Percentiles rank a stretch among this genome's conserved stretches.
These are phyloP conservation scores for Collybia sp. DNA, from an alignment of 768 basidiomycete genomes.

Conservation along the genomic window DNA sequence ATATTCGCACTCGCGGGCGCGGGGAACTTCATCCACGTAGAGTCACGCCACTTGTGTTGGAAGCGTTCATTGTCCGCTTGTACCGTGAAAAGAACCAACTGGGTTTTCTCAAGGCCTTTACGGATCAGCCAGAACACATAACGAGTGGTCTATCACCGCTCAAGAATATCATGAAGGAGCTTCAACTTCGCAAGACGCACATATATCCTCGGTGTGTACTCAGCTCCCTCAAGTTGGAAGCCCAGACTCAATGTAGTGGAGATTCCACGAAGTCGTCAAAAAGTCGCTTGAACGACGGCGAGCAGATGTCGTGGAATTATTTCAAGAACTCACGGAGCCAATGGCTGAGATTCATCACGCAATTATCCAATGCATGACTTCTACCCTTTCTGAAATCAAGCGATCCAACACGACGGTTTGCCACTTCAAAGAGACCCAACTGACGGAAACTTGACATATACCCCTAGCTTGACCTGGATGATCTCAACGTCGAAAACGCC, in stretches of 20 bases:
- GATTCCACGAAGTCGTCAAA: constrained; percentile 90
- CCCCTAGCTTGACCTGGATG: constrained; percentile 87
- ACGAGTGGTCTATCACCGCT: constrained; percentile 90
- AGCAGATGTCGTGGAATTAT: constrained; percentile 90
- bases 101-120: constrained; percentile 96
- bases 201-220: constrained; percentile 79
- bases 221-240: background rate
- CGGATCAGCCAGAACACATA: constrained; percentile 94
- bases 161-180: constrained; percentile 88
- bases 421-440: constrained; percentile 11
- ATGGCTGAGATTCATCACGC: constrained; percentile 94
- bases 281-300: constrained; percentile 74
- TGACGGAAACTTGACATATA: background rate
- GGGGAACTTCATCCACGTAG: constrained; percentile 34
- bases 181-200: constrained; percentile 84
- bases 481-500: constrained; percentile 87
- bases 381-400: constrained; percentile 85
- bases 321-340: constrained; percentile 75
- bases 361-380: constrained; percentile 91
- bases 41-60: constrained; percentile 77
- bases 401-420: constrained; percentile 70
- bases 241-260: constrained; percentile 19
- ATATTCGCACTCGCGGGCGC: background rate
- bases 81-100: constrained; percentile 85
- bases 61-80: constrained; percentile 90